Base-by-base conservation (phyloP, 306 rosid genomes). In the Prunus fruticosa region DNA sequence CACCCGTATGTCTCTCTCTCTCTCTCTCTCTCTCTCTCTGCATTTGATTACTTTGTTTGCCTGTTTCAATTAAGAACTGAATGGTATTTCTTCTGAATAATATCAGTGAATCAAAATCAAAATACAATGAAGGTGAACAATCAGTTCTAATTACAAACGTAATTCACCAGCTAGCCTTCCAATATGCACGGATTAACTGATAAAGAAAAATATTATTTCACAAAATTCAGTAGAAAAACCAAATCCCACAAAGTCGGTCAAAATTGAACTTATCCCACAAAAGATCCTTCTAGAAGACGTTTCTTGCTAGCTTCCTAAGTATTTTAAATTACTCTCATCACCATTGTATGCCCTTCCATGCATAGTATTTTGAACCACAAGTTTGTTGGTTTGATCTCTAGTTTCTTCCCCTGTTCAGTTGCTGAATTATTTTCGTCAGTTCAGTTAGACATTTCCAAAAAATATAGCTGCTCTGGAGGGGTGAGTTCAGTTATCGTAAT, bases 1-100 rank as follows among this genome's bases (percentile, higher is more conserved):
- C 96, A 92, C 73, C 20, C 28, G 97, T 92, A 88, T 63, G 82
- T 72, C 46, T 49, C 70, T 30, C 73, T 72, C 72, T n/a, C n/a
- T n/a, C n/a, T 38, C 66, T 28, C 8, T 23, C 25, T 58, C 69
- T 23, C 69, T 66, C n/a, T 51, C 64, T 27, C 34, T 32, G 23
- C 46, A 64, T 64, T 32, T 41, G 52, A 30, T 28, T 25, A 30
- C 45, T 53, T 25, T 19, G 27, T 20, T 53, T 46, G 34, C 32
- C 22, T 46, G 63, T 10, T 63, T 28, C 47, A 38, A 10, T 78
- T 13, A 70, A 30, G 8, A 50, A 20, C 18, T 68, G 34, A 20
- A 25, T 8, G 3, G 27, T 67, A 22, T 50, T 15, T 63, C 20
- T 62, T 61, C 20, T n/a, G 32, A 61, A 16, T 63, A 71, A 43